Base-by-base conservation (phyloP, 345 rosid species). In the Psidium guajava region DNA sequence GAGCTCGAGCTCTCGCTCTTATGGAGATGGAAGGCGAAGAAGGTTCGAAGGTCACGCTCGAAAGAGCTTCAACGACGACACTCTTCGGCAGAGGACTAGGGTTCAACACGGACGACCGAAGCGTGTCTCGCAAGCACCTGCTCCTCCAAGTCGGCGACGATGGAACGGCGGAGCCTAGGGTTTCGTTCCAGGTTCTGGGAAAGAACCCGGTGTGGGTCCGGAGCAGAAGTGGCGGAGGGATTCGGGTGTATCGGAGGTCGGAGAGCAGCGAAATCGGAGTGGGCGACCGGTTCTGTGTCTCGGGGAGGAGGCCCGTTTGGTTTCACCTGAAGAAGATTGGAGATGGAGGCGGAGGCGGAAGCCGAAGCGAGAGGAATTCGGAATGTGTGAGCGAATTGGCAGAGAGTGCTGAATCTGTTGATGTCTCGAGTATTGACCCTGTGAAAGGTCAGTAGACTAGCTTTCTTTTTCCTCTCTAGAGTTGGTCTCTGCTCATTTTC, bases 21-120 rank as follows among this genome's bases (percentile, higher is more conserved):
- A 94, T 95, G 97, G 99, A 96, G 90, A 86, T 95, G 15, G 91
- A 88, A 88, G 94, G 96, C 52, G 93, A 90, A 84, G 95, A 95
- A 86, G 96, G 98, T 73, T 87, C 94, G 13, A 92, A 74, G 84
- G 85, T 91, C 84, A 28, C 53, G 14, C 81, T 95, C 11, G 86
- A 85, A 50, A 42, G 80, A 9, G 87, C 86, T 87, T 86, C 89
- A 51, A 50, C 87, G 74, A 18, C 86, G 61, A 24, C 85, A 18
- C 86, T 83, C 59, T 88, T 93, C 50, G 99, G 99, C 36, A 92
- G 98, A 91, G 96, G 94, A 55, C 49, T 74, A 3, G 95, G 94
- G 16, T 91, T 91, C 88, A 50, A 73, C 81, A 91, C 93, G 40
- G 42, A 59, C 20, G 95, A 94, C 90, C 87, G 86, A 2, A 92